phyloP scores from a whole-genome alignment of 2,329 filamentous ascomycete genomes.

The Exophiala bonariae region DNA sequence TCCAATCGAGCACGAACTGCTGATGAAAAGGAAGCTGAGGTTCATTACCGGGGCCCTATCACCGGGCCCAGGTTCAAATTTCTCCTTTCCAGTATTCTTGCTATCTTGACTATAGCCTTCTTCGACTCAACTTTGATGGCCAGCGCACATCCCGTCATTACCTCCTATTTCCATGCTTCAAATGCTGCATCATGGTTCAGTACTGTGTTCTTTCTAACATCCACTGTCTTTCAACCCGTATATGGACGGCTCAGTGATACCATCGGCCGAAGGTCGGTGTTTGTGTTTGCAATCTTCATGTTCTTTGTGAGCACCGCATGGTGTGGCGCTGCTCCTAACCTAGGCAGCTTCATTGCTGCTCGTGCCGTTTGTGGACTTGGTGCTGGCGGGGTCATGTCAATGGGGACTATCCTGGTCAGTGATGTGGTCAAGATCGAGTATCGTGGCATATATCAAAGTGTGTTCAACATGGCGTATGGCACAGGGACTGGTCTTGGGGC shows the following conservation, averaged over 20 bases:
- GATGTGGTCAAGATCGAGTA: conserved; percentile 73
- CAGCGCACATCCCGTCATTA: conserved; percentile 77
- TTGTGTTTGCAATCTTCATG: conserved; percentile 62
- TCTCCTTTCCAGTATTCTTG: conserved; percentile 60
- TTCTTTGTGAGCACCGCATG: conserved; percentile 67
- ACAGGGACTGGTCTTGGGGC: conserved; percentile 52
- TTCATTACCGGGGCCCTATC: conserved; percentile 18
- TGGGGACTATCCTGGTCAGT: conserved; percentile 70
- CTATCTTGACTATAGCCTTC: conserved; percentile 57
- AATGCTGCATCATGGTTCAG: conserved; percentile 82
- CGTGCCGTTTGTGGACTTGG: conserved; percentile 71
- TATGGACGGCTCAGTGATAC: conserved; percentile 74
- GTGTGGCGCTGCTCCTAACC: conserved; percentile 67
- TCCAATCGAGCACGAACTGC: neutral
- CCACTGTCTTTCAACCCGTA: conserved; percentile 73
- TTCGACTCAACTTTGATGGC: conserved; percentile 83
- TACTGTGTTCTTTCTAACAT: conserved; percentile 75
- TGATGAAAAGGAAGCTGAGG: neutral
- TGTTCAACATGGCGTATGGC: conserved; percentile 44
- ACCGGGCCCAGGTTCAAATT: conserved; percentile 55
- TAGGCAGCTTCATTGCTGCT: conserved; percentile 70
- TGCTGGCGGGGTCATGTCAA: conserved; percentile 68
- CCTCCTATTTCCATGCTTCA: conserved; percentile 73
- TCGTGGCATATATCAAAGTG: conserved; percentile 71
- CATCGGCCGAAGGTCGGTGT: conserved; percentile 61